Evolutionary conservation across 208 protist genomes (phyloP), one percentile per base, ranked within the genome.

Genomic region (Herpetomonas tarakana): DNA sequence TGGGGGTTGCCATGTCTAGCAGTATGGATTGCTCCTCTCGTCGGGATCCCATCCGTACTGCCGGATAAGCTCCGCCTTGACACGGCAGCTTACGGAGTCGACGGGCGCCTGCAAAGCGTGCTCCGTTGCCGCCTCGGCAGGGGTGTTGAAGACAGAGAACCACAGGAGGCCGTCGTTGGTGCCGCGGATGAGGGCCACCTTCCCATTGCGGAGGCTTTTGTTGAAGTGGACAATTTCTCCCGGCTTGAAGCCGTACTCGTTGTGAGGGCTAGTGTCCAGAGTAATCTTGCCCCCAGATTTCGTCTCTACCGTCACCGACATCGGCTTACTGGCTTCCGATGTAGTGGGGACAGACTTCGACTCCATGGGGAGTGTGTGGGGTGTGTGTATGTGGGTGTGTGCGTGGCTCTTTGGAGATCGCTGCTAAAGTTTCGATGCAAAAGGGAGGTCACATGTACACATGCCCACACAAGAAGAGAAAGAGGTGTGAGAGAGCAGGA

Each of bases 1-100:
- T n/a, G n/a, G n/a, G n/a, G n/a, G n/a, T n/a, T n/a, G n/a, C n/a
- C n/a, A n/a, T n/a, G n/a, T n/a, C n/a, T 25, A 61, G 44, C 57
- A 62, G 55, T 54, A 29, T 35, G 31, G 24, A 64, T 93, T 93
- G 47, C 25, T 27, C 12, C 57, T 60, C 30, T 88, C 72, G 35
- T 94, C 85, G 16, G 89, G 39, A 41, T 90, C 76, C 85, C 88
- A 94, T 1, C 88, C 88, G 57, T 92, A 94, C 63, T 94, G 88
- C 16, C 88, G 88, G 58, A 94, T 88, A 38, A 94, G 76, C 51
- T 94, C 88, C 58, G 84, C 88, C 61, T 89, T 88, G 6, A 68
- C 71, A 0, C 84, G 73, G 73, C 88, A 92, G 58, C 81, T 92
- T n/a, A 82, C 77, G 1, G 84, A 81, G 38, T 91, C 74, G 4